Percentiles rank a stretch among this genome's conserved stretches.
phyloP scores from a whole-genome alignment of 305 asterid species.

The Fraxinus angustifolia region DNA sequence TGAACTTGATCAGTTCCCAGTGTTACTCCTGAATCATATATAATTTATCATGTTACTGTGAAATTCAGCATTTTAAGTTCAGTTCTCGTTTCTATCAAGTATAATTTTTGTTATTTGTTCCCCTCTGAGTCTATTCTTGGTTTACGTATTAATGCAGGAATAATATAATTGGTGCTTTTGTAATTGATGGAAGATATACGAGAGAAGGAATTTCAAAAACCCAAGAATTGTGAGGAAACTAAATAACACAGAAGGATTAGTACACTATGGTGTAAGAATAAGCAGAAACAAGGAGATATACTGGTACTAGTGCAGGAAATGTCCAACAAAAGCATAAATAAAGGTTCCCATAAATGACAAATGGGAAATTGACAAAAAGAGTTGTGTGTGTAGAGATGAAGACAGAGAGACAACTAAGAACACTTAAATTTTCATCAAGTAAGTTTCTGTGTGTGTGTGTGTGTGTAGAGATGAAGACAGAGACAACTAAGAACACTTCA shows the following conservation, averaged over 20 bases:
- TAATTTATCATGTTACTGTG: background rate
- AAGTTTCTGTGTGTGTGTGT: background rate
- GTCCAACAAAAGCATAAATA: background rate
- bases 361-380: background rate
- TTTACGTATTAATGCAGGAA: background rate
- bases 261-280: conserved; percentile 6
- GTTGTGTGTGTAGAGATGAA: background rate
- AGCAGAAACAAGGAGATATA: background rate
- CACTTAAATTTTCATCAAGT: conserved; percentile 16
- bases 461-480: background rate
- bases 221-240: background rate
- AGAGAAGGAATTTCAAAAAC: background rate
- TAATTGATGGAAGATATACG: background rate
- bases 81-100: background rate
- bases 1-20: background rate
- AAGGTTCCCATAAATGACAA: conserved; percentile 6
- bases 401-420: background rate
- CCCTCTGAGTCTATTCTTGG: background rate
- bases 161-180: background rate
- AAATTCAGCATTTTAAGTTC: conserved; percentile 1
- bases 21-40: background rate
- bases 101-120: background rate
- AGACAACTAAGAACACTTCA: background rate
- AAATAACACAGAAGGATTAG: background rate
- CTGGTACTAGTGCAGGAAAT: conserved; percentile 7